These are phyloP conservation scores for Hortaea werneckii DNA, from an alignment of 2,329 filamentous ascomycete genomes.

Conservation along the genomic window DNA sequence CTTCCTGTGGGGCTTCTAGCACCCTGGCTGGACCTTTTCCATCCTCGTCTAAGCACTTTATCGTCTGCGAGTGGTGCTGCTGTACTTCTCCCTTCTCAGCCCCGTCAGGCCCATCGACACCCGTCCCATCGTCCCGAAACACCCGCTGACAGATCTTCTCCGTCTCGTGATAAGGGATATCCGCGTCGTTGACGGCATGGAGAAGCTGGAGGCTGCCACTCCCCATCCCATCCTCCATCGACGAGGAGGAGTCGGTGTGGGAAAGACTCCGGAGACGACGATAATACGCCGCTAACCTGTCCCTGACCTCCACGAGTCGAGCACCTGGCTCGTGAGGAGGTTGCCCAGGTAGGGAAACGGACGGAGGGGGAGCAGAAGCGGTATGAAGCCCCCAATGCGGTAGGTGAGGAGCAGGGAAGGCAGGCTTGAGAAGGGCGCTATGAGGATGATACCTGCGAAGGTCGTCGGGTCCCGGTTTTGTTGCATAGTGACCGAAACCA, in stretches of 20 bases:
- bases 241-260: too few species aligned
- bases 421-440: conserved; percentile 69
- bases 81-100: conserved; percentile 18
- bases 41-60: conserved; percentile 1
- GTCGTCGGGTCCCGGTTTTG: conserved; percentile 33
- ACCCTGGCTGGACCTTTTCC: too few species aligned
- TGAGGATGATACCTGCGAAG: conserved; percentile 70
- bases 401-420: conserved; percentile 67
- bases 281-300: conserved; percentile 56
- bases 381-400: conserved; percentile 65
- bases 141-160: conserved; percentile 53
- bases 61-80: conserved; percentile 15
- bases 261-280: conserved; percentile 34
- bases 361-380: conserved; percentile 65
- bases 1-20: too few species aligned
- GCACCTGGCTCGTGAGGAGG: conserved; percentile 51
- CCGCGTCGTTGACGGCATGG: conserved; percentile 69
- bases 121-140: conserved; percentile 39
- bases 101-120: conserved; percentile 15
- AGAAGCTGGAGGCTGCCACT: conserved; percentile 53
- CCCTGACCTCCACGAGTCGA: conserved; percentile 75
- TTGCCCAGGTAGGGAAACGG: conserved; percentile 54
- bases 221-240: conserved; percentile 26
- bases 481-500: not conserved
- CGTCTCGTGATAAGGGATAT: conserved; percentile 68